Evolutionary conservation across 148 eudicot species (phyloP), one percentile per base, ranked within the genome.

Genomic region (Persicaria maculosa): DNA sequence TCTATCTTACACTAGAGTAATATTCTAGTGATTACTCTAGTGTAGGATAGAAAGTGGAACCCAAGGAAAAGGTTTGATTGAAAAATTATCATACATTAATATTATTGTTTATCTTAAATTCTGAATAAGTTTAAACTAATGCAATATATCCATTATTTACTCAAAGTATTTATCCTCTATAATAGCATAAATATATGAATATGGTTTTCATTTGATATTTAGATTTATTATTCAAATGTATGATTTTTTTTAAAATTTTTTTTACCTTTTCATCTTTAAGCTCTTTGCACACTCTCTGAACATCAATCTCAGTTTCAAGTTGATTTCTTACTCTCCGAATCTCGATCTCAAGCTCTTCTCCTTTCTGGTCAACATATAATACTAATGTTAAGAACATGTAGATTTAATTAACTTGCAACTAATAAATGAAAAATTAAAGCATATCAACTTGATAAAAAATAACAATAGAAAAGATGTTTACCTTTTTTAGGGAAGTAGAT

Each of bases 211-310:
- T 31, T 31, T 31, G 40, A 31, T 31, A 31, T 31, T 31, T 31
- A 31, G 2, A 31, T 31, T 1, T 1, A 10, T 4, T 20, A 6
- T 15, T 15, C 11, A 14, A 17, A 17, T 12, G 62, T n/a, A 11
- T 11, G 40, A 70, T 44, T 3, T 47, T n/a, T n/a, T n/a, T n/a
- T n/a, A n/a, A n/a, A n/a, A n/a, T 17, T 12, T 62, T 52, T 80
- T 72, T 75, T 82, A 94, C 97, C 98, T 91, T 94, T 76, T 91
- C 96, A 72, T 77, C 80, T 79, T 94, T 96, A 75, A 94, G 93
- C 79, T 90, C 96, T 81, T 59, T 59, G 14, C 6, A 22, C 14
- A 59, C 67, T 22, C 67, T 59, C 67, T 59, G 67, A 22, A 59
- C 15, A 59, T 59, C 67, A 22, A 59, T 59, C 67, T 59, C 67